These are phyloP conservation scores for Calonectria pauciramosa DNA, from an alignment of 2,329 filamentous ascomycete species.

Conservation along the genomic window DNA sequence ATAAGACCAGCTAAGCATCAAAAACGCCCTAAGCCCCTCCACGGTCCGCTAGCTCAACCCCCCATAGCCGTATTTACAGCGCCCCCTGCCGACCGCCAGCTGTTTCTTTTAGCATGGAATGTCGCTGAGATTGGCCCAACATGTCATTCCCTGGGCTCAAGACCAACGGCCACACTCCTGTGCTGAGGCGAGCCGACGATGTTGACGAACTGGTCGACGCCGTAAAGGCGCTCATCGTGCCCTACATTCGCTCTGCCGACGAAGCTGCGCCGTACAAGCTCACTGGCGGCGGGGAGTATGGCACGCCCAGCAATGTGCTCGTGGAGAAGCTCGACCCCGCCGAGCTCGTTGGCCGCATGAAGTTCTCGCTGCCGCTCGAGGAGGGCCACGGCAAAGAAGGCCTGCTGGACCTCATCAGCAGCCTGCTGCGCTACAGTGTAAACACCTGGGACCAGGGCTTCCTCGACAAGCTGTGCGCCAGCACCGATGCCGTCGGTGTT, in stretches of 20 bases:
- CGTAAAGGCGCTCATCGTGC: conserved; percentile 76
- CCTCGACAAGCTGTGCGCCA: conserved; percentile 92
- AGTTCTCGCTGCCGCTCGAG: conserved; percentile 68
- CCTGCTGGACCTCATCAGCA: conserved; percentile 77
- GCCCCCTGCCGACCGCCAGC: background rate
- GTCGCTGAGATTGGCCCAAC: background rate
- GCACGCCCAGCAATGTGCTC: conserved; percentile 66
- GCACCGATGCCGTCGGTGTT: conserved; percentile 87
- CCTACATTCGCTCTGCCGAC: conserved; percentile 80
- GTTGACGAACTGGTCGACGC: conserved; percentile 73
- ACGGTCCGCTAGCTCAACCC: background rate
- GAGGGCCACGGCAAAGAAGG: conserved; percentile 78
- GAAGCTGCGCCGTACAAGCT: conserved; percentile 66
- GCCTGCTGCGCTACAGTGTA: conserved; percentile 87
- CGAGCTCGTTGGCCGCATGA: conserved; percentile 67
- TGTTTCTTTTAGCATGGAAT: background rate
- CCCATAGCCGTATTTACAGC: background rate
- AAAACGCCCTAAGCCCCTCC: conserved; percentile 3
- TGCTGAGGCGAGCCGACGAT: conserved; percentile 16
- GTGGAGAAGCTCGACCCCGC: conserved; percentile 74
- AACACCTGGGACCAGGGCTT: conserved; percentile 99
- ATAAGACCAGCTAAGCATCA: background rate
- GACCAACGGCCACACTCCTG: conserved; percentile 19
- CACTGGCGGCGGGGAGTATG: conserved; percentile 62
- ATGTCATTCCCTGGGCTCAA: conserved; percentile 22